A percentile compares a stretch with the other conserved stretches of the same genome.
Conservation (phyloP, 768 basidiomycete genomes). For the Mycena sanguinolenta region DNA sequence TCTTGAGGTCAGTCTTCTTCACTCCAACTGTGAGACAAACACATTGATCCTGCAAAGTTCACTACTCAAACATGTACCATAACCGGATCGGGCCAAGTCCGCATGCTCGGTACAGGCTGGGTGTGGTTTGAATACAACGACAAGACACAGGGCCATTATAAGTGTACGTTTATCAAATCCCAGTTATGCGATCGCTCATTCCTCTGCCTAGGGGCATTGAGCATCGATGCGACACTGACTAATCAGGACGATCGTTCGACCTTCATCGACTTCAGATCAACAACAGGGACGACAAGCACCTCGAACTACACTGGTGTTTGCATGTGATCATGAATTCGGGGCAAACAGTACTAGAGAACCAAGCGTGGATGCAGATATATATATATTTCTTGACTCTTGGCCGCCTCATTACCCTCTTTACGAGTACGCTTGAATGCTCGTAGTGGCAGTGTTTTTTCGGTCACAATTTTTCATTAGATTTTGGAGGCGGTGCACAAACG, state of each 20-base stretch:
- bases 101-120: constrained; percentile 33
- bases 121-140: constrained; percentile 36
- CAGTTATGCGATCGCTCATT: not conserved
- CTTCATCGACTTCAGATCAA: constrained; percentile 21
- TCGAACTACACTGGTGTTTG: constrained; percentile 14
- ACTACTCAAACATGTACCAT: constrained; percentile 28
- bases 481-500: too few relatives aligned
- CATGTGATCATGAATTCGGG: not conserved
- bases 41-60: constrained; percentile 4
- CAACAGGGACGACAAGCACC: constrained; percentile 15
- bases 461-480: too few relatives aligned
- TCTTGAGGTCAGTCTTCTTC: constrained; percentile 10
- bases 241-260: constrained; percentile 32
- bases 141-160: constrained; percentile 28
- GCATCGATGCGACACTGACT: constrained; percentile 16
- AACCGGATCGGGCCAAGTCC: constrained; percentile 24
- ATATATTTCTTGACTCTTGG: too few relatives aligned
- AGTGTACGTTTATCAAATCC: constrained; percentile 18
- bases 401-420: too few relatives aligned
- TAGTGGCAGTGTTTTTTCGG: too few relatives aligned
- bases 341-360: not conserved
- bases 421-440: too few relatives aligned
- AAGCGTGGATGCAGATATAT: not conserved
- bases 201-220: constrained; percentile 25
- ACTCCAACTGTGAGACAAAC: not conserved